Evolutionary conservation across 768 basidiomycete species (phyloP).

Genomic region (Suillus lakei): DNA sequence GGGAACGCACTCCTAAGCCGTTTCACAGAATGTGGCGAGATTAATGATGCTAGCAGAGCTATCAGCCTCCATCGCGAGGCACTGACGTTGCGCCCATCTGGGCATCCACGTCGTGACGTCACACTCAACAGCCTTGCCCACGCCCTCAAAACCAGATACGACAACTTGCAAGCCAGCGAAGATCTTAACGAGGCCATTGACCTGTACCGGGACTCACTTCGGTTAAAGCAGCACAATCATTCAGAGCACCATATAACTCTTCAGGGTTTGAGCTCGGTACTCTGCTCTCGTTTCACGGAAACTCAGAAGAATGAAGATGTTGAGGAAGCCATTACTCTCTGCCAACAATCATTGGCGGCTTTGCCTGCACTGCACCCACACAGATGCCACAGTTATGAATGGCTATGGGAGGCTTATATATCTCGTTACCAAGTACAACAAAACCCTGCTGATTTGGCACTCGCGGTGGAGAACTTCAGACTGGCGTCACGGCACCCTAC

Average conservation of each 20-base stretch:
- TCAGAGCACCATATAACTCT: neutral
- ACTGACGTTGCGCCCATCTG: neutral
- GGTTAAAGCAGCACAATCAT: neutral
- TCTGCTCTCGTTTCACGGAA: neutral
- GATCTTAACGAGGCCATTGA: neutral
- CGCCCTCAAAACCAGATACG: neutral
- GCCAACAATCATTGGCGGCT: neutral
- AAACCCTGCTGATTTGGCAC: neutral
- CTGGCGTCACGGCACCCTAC: neutral
- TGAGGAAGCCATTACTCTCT: neutral
- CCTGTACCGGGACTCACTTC: neutral
- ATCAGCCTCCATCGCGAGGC: neutral
- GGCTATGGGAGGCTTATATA: neutral
- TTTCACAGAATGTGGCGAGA: fast-evolving
- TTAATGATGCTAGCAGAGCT: neutral
- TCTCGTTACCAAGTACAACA: neutral
- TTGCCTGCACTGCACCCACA: neutral
- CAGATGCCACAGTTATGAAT: fast-evolving
- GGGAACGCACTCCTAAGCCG: neutral
- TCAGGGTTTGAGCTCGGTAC: neutral
- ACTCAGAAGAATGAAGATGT: neutral
- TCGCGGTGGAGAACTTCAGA: neutral
- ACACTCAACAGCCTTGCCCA: neutral
- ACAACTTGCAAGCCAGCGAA: neutral
- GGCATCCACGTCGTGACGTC: fast-evolving